A percentile compares a stretch with the other conserved stretches of the same genome.
These are phyloP conservation scores for Anastatica hierochuntica DNA, from an alignment of 345 rosid genomes.

Conservation along the genomic window DNA sequence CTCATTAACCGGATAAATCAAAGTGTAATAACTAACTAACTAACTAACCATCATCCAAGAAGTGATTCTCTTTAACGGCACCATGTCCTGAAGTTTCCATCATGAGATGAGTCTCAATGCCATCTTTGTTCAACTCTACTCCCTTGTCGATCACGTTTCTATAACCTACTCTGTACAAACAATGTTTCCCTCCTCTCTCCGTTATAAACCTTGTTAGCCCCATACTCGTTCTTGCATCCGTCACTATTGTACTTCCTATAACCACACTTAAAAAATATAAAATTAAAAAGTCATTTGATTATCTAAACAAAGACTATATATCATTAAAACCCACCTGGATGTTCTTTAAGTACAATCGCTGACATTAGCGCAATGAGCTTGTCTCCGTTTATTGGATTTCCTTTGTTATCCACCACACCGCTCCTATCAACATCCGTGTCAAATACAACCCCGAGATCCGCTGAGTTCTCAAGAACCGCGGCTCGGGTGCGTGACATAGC, in stretches of 20 bases:
- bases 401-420: constrained; percentile 70
- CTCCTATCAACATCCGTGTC: constrained; percentile 95
- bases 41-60: constrained; percentile 68
- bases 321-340: constrained; percentile 58
- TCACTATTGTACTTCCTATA: constrained; percentile 46
- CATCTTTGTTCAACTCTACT: constrained; percentile 60
- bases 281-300: too few relatives aligned
- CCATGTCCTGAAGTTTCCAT: constrained; percentile 99
- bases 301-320: too few relatives aligned
- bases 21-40: neutral
- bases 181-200: constrained; percentile 71
- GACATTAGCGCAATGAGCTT: constrained; percentile 85
- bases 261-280: neutral
- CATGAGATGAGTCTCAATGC: constrained; percentile 78
- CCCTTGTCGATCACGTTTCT: constrained; percentile 92
- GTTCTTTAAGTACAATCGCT: constrained; percentile 68
- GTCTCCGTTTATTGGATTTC: constrained; percentile 85
- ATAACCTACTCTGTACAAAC: constrained; percentile 85
- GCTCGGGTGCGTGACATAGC: constrained; percentile 84
- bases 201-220: constrained; percentile 57
- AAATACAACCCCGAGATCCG: constrained; percentile 90
- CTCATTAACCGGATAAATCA: neutral
- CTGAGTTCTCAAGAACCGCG: constrained; percentile 58
- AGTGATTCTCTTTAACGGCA: constrained; percentile 84
- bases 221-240: constrained; percentile 90